Percentiles rank a stretch among this genome's conserved stretches.
Conservation (phyloP, 352 stramenopile genomes). For the Thraustochytrium aureum region DNA sequence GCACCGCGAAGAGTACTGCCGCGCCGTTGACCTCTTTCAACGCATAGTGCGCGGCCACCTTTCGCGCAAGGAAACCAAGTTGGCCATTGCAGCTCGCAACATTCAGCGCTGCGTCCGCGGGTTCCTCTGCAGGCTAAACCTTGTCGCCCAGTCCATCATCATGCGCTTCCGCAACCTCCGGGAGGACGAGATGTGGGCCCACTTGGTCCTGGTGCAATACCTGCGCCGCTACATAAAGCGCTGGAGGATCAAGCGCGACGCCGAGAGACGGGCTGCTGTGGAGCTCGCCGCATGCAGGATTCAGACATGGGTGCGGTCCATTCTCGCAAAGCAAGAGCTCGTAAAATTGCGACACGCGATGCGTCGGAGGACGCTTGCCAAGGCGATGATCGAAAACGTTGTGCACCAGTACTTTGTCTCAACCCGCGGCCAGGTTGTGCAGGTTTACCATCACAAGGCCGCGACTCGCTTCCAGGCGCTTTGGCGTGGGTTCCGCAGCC, state of each 20-base stretch:
- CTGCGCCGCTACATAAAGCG: conserved; percentile 36
- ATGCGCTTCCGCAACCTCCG: background rate
- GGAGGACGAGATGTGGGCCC: conserved; percentile 31
- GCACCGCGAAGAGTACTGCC: background rate
- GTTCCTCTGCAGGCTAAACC: conserved; percentile 9
- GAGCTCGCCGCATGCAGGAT: background rate
- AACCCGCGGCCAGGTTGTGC: background rate
- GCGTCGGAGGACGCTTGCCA: background rate
- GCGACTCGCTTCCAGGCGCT: background rate
- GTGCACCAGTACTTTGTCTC: conserved; percentile 7
- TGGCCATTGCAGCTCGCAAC: background rate
- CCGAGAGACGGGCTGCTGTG: background rate
- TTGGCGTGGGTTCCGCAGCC: conserved; percentile 46
- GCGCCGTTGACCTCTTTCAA: background rate
- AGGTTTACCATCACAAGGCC: background rate
- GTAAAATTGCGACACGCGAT: no score
- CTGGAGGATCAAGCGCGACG: background rate
- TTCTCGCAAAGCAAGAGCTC: no score
- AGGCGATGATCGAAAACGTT: conserved; percentile 20
- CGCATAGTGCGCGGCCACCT: background rate
- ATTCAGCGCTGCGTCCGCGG: conserved; percentile 30
- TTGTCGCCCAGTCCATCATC: background rate
- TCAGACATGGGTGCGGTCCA: background rate
- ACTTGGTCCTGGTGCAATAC: conserved; percentile 40
- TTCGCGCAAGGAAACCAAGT: background rate